Evolutionary conservation across 225 moss, liverwort and hornwort species (phyloP), one percentile per base, ranked within the genome.

Genomic region (Climacium dendroides): DNA sequence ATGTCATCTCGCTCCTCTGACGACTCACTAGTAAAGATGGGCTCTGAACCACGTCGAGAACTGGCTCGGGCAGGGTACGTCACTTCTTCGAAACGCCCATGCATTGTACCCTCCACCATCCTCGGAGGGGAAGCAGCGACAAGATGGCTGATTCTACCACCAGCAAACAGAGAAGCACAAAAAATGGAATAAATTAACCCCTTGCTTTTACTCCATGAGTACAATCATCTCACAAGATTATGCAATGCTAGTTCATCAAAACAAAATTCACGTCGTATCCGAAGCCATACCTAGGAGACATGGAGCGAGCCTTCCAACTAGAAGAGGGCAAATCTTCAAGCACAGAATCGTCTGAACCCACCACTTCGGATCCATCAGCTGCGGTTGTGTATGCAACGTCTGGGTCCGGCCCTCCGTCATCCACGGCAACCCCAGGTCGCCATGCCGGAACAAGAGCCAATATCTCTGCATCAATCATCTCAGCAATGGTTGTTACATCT

Each of bases 391-490:
- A 94, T 12, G 92, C 87, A 84, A 60, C 91, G 74, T 93, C 94
- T 82, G 87, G 73, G 48, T 94, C 93, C 80, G 81, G 77, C 23
- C 83, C 92, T 61, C 87, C 94, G 35, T 94, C 94, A 85, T 94
- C 94, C 85, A 94, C 94, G 81, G 92, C 91, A 82, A 93, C 95
- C 48, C 94, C 93, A 59, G 97, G 95, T 88, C 90, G 91, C 98
- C 98, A 98, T 87, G 95, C 97, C 84, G 97, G 98, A 80, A 98
- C 98, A 87, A 99, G 87, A 61, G 96, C 96, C 87, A 95, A 88
- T 47, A 99, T 93, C 89, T 97, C 97, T 74, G 97, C 97, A 83
- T 97, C 96, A 89, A 97, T 99, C 91, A 99, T 99, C 85, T 99
- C 98, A 52, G 98, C 98, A 60, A 97, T 95, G 73, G 97, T 99